phyloP scores from a whole-genome alignment of 1,139 yeast species.

The Zygotorulaspora mrakii region DNA sequence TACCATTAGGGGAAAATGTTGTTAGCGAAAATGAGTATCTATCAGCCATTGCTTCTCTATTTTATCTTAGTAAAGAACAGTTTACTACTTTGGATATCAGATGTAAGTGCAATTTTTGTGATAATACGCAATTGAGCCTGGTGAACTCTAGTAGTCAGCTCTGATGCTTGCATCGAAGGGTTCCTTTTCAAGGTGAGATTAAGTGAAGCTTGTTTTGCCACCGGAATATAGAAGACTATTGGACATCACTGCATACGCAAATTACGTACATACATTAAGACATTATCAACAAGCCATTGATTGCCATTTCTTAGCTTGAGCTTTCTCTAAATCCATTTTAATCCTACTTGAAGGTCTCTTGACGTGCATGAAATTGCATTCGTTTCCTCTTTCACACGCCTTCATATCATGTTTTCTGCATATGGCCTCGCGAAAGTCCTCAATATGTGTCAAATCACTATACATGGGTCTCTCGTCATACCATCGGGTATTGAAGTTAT shows the following conservation, averaged over 20 bases:
- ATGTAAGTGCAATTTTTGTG: too few relatives aligned
- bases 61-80: too few relatives aligned
- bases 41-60: slow-evolving; percentile 68
- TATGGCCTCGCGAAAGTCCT: slow-evolving; percentile 65
- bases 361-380: slow-evolving; percentile 85
- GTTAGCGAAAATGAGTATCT: slow-evolving; percentile 96
- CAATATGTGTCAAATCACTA: slow-evolving; percentile 76
- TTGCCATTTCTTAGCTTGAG: slow-evolving; percentile 22
- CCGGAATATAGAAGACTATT: slow-evolving; percentile 1
- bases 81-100: too few relatives aligned
- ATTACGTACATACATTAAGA: background rate
- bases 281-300: slow-evolving; percentile 4
- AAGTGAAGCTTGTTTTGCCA: slow-evolving; percentile 8
- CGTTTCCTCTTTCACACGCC: slow-evolving; percentile 70
- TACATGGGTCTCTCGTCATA: slow-evolving; percentile 74
- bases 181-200: too few relatives aligned
- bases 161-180: too few relatives aligned
- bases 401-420: slow-evolving; percentile 67
- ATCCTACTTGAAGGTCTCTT: slow-evolving; percentile 52
- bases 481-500: slow-evolving; percentile 73
- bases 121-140: too few relatives aligned
- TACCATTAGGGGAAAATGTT: slow-evolving; percentile 96
- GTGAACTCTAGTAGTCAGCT: too few relatives aligned
- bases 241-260: slow-evolving; percentile 2
- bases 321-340: slow-evolving; percentile 18